Base-by-base conservation (phyloP, 192 early-diverging fungal species). In the Coemansia sp. region DNA sequence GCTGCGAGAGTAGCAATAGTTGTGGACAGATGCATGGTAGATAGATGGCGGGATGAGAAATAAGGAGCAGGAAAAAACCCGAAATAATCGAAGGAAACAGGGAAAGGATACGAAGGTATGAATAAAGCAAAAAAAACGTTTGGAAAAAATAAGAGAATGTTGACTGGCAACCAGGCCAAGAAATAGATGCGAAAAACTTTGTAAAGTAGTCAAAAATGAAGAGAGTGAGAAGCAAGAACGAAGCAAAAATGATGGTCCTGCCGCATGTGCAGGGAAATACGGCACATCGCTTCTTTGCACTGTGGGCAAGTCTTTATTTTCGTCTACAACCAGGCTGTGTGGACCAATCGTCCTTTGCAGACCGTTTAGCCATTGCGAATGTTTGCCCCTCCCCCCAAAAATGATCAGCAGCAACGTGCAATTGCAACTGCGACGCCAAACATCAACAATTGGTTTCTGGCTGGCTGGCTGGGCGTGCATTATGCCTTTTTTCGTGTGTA, bases 1-100 rank as follows among this genome's bases (percentile, higher is more conserved):
- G 77, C 72, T 42, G 69, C 62, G n/a, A 56, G 60, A 12, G 69
- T 72, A 22, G 65, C 66, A 56, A 80, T 61, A 32, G 65, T 48
- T 30, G 54, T 30, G 11, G 77, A 48, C 45, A 75, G 52, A 42
- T 75, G 72, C 77, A 80, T 80, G 69, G 7, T 16, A 30, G 14
- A 17, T 10, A 38, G 11, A 38, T 38, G 42, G 14, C 7, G 17
- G 42, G 17, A 45, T 48, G 0, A 32, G 38, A 33, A 22, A 7
- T 12, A 7, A 52, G 3, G 25, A 52, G 50, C 20, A 20, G 42
- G 38, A 28, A 17, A 50, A 56, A 62, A 56, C 17, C 11, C 32
- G 22, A 29, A n/a, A 22, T 42, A 56, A 50, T 29, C 31, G 45
- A 63, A 25, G 40, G 25, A 48, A 49, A 20, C 29, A 49, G 32